Base-by-base conservation (phyloP, 345 rosid species). In the Euphorbia pulcherrima region DNA sequence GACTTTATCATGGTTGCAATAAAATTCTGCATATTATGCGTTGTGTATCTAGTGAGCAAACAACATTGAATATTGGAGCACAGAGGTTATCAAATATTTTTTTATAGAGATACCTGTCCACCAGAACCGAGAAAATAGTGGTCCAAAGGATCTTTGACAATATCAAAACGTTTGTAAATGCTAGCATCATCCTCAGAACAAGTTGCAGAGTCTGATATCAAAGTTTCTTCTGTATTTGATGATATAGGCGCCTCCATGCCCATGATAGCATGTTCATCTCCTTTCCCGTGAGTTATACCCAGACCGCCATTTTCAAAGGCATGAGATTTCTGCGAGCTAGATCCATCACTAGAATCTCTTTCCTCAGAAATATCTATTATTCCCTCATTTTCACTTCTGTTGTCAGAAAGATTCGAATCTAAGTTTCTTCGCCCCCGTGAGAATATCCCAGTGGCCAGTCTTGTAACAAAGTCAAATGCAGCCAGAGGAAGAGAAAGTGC, bases 401-500 rank as follows among this genome's bases (percentile, higher is more conserved):
- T 72, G 73, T 84, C 90, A 56, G 81, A 77, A 65, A 69, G 66
- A 58, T 63, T 74, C 50, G 79, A 62, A 71, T 87, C 91, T 39
- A 66, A 74, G 81, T 76, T 71, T 77, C 82, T 91, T 29, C 80
- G 82, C 28, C 88, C 84, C 53, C 93, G 87, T 5, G 92, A 87
- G 77, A 95, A 87, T 63, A 93, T 83, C 78, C 94, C 98, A 63
- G 83, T 75, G 18, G 98, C 98, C 61, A 93, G 67, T 77, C 92
- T 84, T 65, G 90, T 80, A 60, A 90, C 87, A 83, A 90, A 88
- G 73, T 79, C 98, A 72, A 93, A 78, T 20, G 96, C 98, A 71
- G 97, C 92, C 69, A 85, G 80, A 53, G 98, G 92, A 71, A 93
- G 85, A 82, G 93, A 82, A 54, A 92, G 79, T 50, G 92, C 94